phyloP scores from a whole-genome alignment of 2,329 filamentous ascomycete genomes.

The Camptophora hylomeconis region DNA sequence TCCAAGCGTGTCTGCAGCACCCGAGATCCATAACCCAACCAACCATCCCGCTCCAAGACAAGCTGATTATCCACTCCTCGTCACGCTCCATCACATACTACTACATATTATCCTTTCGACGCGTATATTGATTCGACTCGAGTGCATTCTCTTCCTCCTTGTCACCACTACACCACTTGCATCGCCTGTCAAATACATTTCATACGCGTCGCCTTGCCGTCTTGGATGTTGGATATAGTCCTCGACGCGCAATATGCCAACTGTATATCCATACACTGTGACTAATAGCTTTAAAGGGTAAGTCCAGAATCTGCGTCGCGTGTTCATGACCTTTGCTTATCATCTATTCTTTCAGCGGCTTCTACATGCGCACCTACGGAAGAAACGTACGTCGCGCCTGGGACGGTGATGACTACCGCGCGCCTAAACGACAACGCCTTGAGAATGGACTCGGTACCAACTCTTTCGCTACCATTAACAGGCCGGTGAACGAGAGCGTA shows the following conservation, averaged over 20 bases:
- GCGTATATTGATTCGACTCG: too few species aligned
- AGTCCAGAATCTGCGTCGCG: slow-evolving; percentile 6
- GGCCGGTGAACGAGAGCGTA: slow-evolving; percentile 4
- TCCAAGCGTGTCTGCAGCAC: too few species aligned
- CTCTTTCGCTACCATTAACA: slow-evolving; percentile 3
- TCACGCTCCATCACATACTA: too few species aligned
- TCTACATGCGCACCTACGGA: slow-evolving; percentile 37
- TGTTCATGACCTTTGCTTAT: slow-evolving; percentile 10
- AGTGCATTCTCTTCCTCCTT: too few species aligned
- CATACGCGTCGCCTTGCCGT: too few species aligned
- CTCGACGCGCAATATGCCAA: slow-evolving; percentile 16
- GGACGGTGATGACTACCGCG: slow-evolving; percentile 30
- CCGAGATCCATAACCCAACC: too few species aligned
- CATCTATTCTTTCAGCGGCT: slow-evolving; percentile 23
- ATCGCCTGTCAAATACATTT: too few species aligned
- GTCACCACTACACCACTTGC: too few species aligned
- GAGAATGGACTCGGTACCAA: slow-evolving; percentile 18
- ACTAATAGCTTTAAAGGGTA: slow-evolving; percentile 39
- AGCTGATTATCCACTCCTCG: too few species aligned
- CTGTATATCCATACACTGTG: slow-evolving; percentile 32
- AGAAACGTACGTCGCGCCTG: slow-evolving; percentile 34
- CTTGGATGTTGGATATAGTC: too few species aligned
- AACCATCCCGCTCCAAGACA: too few species aligned
- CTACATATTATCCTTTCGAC: too few species aligned
- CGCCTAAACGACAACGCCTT: slow-evolving; percentile 34